These are phyloP conservation scores for Guyanaporus albipodus DNA, from an alignment of 768 basidiomycete genomes.

Conservation along the genomic window DNA sequence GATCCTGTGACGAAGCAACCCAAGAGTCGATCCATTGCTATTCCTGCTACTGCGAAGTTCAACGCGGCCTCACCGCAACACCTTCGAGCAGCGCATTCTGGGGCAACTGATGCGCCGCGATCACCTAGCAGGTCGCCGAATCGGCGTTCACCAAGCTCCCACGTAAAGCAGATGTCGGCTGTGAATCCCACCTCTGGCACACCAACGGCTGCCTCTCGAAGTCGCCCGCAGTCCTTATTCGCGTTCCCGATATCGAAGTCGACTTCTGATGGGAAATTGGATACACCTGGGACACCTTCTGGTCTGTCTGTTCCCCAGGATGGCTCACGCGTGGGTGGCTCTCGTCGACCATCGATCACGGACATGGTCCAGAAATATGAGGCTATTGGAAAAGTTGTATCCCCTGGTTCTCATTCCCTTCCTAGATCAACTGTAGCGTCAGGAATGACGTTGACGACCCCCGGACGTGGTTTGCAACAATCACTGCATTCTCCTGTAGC, in stretches of 20 bases:
- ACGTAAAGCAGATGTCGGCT: constrained; percentile 30
- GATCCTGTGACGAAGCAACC: constrained; percentile 14
- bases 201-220: constrained; percentile 39
- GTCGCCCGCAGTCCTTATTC: constrained; percentile 82
- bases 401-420: constrained; percentile 29
- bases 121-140: constrained; percentile 31
- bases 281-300: constrained; percentile 31
- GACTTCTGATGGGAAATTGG: constrained; percentile 38
- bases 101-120: constrained; percentile 16
- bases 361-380: constrained; percentile 86
- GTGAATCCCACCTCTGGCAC: constrained; percentile 19
- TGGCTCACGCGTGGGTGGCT: constrained; percentile 34
- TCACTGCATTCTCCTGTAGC: constrained; percentile 21
- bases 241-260: constrained; percentile 51
- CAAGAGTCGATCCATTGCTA: constrained; percentile 20
- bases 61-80: constrained; percentile 25
- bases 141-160: constrained; percentile 26
- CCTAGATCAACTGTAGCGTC: constrained; percentile 25
- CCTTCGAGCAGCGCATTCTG: constrained; percentile 17
- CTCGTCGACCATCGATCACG: constrained; percentile 73
- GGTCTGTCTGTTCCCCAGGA: constrained; percentile 47
- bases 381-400: constrained; percentile 44
- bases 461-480: constrained; percentile 22
- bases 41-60: constrained; percentile 18
- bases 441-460: constrained; percentile 8